These are phyloP conservation scores for Phytophthora cryptogea DNA, from an alignment of 352 stramenopile species.

Conservation along the genomic window DNA sequence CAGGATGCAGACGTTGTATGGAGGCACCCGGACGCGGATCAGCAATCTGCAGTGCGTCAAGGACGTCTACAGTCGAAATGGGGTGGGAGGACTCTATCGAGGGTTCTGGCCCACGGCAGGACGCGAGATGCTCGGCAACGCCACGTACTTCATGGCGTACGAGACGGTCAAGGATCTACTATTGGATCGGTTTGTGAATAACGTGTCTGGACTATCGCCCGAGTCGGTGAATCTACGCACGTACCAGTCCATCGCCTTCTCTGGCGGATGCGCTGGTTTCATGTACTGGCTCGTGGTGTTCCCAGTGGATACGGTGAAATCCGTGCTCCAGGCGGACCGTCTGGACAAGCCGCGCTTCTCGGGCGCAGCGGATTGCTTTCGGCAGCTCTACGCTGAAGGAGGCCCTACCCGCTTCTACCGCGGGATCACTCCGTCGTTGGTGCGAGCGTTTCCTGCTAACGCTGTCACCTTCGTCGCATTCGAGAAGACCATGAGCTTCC, in stretches of 20 bases:
- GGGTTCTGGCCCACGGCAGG: slow-evolving; percentile 64
- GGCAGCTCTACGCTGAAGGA: slow-evolving; percentile 72
- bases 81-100: slow-evolving; percentile 75
- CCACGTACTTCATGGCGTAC: slow-evolving; percentile 85
- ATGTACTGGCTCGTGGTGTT: slow-evolving; percentile 88
- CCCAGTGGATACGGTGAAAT: slow-evolving; percentile 85
- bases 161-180: slow-evolving; percentile 71
- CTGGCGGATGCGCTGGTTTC: slow-evolving; percentile 77
- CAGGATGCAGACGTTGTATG: slow-evolving; percentile 75
- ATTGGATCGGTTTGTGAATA: slow-evolving; percentile 57
- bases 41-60: slow-evolving; percentile 78
- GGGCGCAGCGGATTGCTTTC: slow-evolving; percentile 69
- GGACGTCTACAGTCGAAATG: slow-evolving; percentile 65
- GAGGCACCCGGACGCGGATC: slow-evolving; percentile 51
- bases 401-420: slow-evolving; percentile 73
- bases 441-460: slow-evolving; percentile 81
- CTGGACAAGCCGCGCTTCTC: slow-evolving; percentile 73
- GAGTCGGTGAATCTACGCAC: slow-evolving; percentile 65
- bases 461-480: slow-evolving; percentile 88
- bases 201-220: slow-evolving; percentile 41
- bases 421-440: slow-evolving; percentile 75
- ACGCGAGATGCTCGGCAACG: slow-evolving; percentile 87
- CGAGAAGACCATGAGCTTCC: slow-evolving; percentile 77
- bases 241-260: slow-evolving; percentile 75
- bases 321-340: slow-evolving; percentile 77